Base-by-base conservation (phyloP, 2,329 filamentous ascomycete species). In the Penicillium fuscoglaucum region DNA sequence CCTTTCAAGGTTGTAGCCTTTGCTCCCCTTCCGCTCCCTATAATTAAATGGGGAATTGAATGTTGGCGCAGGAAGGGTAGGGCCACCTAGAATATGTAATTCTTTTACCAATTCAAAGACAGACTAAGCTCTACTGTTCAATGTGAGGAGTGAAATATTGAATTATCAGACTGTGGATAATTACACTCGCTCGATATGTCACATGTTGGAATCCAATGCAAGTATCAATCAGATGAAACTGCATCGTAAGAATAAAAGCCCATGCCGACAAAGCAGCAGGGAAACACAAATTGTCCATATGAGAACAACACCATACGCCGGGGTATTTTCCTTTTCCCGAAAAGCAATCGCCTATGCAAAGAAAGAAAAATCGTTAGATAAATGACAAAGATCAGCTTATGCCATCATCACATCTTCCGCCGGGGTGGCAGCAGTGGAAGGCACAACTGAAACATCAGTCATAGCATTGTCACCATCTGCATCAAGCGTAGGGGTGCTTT, bases 391-490 rank as follows among this genome's bases (percentile, higher is more conserved):
- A 53, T 47, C 26, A 47, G n/a, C 48, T 59, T 21, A 61, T 52
- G 57, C 43, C 59, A 56, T 59, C 21, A 26, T 52, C 53, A 52
- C 57, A 57, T 66, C 64, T 46, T 61, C 59, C 15, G 58, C 61
- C 33, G 64, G 64, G 7, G 61, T 66, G 17, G 37, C 50, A 24
- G 33, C 46, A 46, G 57, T 28, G 29, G 59, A 65, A 28, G 59
- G 52, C 17, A 57, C 54, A 15, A 53, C 59, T 7, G 58, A 59
- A 8, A 45, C 56, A 51, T 65, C 64, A n/a, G 57, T 51, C 64
- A 66, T 66, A 17, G 47, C 57, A 48, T 65, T 53, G 12, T 66
- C 64, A 7, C 55, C 64, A 24, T 62, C 61, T 12, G 35, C 52
- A 37, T 61, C 59, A 39, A 54, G 39, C 6, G n/a, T 26, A 35